Percentiles rank a stretch among this genome's conserved stretches.
phyloP scores from a whole-genome alignment of 2,329 filamentous ascomycete species.

The Pseudogymnoascus sp. region DNA sequence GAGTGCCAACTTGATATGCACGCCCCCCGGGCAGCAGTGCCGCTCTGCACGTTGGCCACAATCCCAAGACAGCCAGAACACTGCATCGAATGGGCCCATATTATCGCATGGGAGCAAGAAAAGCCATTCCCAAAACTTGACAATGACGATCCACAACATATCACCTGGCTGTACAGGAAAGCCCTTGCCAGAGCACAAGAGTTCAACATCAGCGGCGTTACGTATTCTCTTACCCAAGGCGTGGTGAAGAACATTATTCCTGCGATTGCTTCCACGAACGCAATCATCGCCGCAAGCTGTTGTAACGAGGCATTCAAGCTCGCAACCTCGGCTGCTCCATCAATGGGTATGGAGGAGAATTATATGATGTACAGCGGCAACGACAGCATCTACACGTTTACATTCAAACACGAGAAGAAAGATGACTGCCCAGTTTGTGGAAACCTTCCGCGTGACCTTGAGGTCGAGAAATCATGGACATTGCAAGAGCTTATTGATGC shows the following conservation, averaged over 20 bases:
- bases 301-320: constrained; percentile 98
- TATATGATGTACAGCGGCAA: constrained; percentile 99
- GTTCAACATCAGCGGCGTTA: constrained; percentile 86
- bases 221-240: constrained; percentile 90
- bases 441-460: constrained; percentile 66
- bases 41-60: constrained; percentile 89
- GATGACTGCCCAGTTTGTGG: constrained; percentile 93
- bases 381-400: constrained; percentile 93
- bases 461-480: constrained; percentile 61
- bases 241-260: constrained; percentile 99
- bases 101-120: constrained; percentile 91
- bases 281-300: constrained; percentile 88
- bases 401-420: constrained; percentile 90
- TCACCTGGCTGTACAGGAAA: constrained; percentile 90
- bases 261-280: constrained; percentile 94
- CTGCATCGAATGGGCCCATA: constrained; percentile 97
- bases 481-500: constrained; percentile 79
- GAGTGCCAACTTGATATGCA: constrained; percentile 99
- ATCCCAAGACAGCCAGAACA: constrained; percentile 96
- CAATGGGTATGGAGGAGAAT: constrained; percentile 69
- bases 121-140: constrained; percentile 79
- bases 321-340: constrained; percentile 71
- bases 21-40: constrained; percentile 91
- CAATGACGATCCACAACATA: constrained; percentile 93
- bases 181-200: constrained; percentile 73